Evolutionary conservation across 306 rosid species (phyloP), one percentile per base, ranked within the genome.

Genomic region (Castanea mollissima): DNA sequence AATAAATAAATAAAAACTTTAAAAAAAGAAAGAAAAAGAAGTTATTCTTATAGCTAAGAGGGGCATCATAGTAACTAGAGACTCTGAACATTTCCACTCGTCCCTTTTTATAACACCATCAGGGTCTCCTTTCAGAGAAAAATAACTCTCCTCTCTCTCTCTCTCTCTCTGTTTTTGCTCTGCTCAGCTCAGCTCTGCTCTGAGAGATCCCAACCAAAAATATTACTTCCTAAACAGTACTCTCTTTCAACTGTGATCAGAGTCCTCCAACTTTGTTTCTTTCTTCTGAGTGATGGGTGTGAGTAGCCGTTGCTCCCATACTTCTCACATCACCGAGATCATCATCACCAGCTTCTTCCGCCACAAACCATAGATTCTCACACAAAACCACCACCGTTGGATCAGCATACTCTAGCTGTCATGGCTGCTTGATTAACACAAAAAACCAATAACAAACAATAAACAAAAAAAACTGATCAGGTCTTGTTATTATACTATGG

Each of bases 331-430:
- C 91, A 93, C 97, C 27, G 95, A 87, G 80, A 90, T 93, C 88
- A 91, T 93, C 74, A 91, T 90, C 87, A 93, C 98, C 86, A 93
- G 97, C 85, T 93, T 93, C 91, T 93, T 93, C 34, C 98, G 95
- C 90, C 98, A 91, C 70, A 93, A 93, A 88, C 58, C 85, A 76
- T 91, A 91, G 80, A 76, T 83, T 69, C 7, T 12, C 10, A 0
- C 31, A 1, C 25, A 16, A n/a, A 8, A 32, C 63, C 69, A 32
- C 9, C n/a, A 1, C 8, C 73, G 35, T 55, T 56, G 20, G 72
- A 69, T 55, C 41, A 51, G 71, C 51, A 55, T 76, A 2, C 44
- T 10, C 34, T 13, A 15, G 25, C 65, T 70, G 51, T 35, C 46
- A 82, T 83, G 82, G 75, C 69, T 9, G 32, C 71, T 74, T 79